phyloP scores from a whole-genome alignment of 306 rosid species.

The Rosa persica region DNA sequence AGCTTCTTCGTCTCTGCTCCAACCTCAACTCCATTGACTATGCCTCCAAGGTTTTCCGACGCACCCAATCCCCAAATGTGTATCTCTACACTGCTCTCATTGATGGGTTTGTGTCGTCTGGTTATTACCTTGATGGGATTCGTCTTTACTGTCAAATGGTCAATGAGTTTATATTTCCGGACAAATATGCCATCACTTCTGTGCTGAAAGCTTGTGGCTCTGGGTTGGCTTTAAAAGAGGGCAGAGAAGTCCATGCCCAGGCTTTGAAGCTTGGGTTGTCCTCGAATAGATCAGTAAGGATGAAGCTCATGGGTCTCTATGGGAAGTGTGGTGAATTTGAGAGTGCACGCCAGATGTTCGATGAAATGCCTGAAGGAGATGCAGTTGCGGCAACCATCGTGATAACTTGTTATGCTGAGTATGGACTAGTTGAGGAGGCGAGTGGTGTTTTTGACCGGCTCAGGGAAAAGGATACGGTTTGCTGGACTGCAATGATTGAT shows the following conservation, averaged over 20 bases:
- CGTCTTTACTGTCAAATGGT: constrained; percentile 32
- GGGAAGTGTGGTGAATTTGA: constrained; percentile 37
- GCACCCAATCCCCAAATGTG: constrained; percentile 37
- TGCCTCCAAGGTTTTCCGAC: constrained; percentile 36
- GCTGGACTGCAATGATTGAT: constrained; percentile 24
- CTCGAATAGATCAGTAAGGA: constrained; percentile 32
- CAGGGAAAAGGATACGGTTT: constrained; percentile 25
- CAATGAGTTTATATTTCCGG: constrained; percentile 22
- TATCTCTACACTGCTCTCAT: constrained; percentile 50
- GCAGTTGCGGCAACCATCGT: constrained; percentile 36
- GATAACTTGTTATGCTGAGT: constrained; percentile 28
- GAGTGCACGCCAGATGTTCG: constrained; percentile 36
- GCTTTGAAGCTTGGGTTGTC: constrained; percentile 43
- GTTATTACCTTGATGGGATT: constrained; percentile 31
- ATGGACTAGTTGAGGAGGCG: constrained; percentile 40
- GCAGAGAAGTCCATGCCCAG: constrained; percentile 41
- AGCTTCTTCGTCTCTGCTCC: constrained; percentile 40
- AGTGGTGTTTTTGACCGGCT: constrained; percentile 23
- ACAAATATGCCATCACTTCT: constrained; percentile 35
- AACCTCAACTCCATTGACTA: constrained; percentile 29
- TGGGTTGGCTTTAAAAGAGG: constrained; percentile 24
- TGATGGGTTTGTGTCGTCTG: constrained; percentile 36
- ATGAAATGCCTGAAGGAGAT: constrained; percentile 45
- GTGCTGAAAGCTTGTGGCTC: constrained; percentile 45
- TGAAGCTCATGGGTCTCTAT: constrained; percentile 40